A percentile compares a stretch with the other conserved stretches of the same genome.
These are phyloP conservation scores for Marsdenia floribunda DNA, from an alignment of 257 asterid genomes.

Conservation along the genomic window DNA sequence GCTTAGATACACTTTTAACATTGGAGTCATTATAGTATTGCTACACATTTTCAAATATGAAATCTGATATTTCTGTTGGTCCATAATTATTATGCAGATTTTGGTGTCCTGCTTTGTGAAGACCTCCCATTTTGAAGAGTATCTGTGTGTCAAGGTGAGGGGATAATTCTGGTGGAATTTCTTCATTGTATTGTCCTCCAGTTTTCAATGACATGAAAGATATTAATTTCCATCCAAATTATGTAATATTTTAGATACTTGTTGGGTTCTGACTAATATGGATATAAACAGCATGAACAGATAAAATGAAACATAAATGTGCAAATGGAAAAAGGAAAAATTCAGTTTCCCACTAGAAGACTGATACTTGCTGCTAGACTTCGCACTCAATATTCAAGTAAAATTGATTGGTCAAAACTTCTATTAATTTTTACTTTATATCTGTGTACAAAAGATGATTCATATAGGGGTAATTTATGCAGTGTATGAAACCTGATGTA, in stretches of 20 bases:
- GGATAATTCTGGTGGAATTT: constrained; percentile 9
- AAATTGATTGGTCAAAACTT: not conserved
- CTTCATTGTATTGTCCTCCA: not conserved
- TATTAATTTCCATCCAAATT: not conserved
- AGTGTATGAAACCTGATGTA: not conserved
- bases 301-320: not conserved
- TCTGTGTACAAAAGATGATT: not conserved
- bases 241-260: not conserved
- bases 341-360: not conserved
- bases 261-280: not conserved
- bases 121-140: constrained; percentile 95
- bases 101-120: constrained; percentile 94
- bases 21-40: not conserved
- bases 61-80: constrained; percentile 5
- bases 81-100: constrained; percentile 46
- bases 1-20: not conserved
- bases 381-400: not conserved
- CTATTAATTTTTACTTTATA: not conserved
- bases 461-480: not conserved
- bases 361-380: not conserved
- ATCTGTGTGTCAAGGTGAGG: constrained; percentile 94
- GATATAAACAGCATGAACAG: not conserved
- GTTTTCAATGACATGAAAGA: not conserved
- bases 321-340: not conserved
- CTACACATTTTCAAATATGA: not conserved